phyloP scores from a whole-genome alignment of 495 filamentous ascomycete genomes.

The Darksidea phi region DNA sequence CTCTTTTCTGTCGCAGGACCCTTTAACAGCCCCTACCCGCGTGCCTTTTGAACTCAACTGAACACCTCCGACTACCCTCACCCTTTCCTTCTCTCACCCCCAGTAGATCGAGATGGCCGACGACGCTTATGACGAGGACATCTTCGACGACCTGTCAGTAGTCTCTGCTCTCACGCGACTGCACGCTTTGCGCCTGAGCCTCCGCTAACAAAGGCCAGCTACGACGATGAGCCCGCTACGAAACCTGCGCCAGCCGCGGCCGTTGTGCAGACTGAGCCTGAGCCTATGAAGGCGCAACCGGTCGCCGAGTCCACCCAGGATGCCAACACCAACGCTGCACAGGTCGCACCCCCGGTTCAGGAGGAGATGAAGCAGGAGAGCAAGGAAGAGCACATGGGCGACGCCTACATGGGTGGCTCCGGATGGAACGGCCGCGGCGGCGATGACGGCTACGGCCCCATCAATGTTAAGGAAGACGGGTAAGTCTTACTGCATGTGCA shows the following conservation, averaged over 20 bases:
- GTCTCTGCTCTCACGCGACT: background rate
- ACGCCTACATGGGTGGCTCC: conserved; percentile 7
- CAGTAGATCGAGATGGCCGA: conserved; percentile 66
- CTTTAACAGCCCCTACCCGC: too few relatives aligned
- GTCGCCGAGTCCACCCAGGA: background rate
- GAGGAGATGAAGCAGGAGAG: too few relatives aligned
- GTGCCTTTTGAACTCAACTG: background rate
- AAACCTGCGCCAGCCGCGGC: conserved; percentile 31
- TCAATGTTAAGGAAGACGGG: conserved; percentile 96
- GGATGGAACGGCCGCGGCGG: background rate
- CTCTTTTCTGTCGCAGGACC: background rate
- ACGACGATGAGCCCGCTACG: conserved; percentile 69
- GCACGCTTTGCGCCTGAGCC: background rate
- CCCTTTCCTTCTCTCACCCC: background rate
- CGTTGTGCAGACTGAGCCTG: conserved; percentile 12
- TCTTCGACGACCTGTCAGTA: conserved; percentile 95
- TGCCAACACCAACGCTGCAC: background rate
- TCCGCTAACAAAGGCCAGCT: conserved; percentile 52
- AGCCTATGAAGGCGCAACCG: conserved; percentile 4
- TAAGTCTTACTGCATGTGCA: conserved; percentile 59
- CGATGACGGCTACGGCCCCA: conserved; percentile 48
- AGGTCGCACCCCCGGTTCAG: too few relatives aligned
- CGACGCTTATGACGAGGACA: conserved; percentile 93
- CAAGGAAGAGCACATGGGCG: conserved; percentile 41
- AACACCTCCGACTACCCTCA: background rate